Conservation (phyloP, 768 basidiomycete genomes). For the Hortiboletus flavorubellus region DNA sequence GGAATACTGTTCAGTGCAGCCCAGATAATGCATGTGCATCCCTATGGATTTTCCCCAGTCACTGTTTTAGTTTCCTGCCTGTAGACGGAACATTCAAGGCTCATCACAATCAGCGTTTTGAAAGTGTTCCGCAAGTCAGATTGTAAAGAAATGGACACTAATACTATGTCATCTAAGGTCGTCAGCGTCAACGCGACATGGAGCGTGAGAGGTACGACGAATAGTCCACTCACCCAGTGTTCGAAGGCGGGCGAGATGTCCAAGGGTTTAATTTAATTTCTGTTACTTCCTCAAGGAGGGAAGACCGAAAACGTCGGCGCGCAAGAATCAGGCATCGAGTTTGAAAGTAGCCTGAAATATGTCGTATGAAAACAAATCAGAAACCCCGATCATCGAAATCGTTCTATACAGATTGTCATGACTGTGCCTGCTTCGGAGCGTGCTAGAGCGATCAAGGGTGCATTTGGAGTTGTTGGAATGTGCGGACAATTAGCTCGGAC, state of each 20-base stretch:
- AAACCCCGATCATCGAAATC: neutral
- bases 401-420: neutral
- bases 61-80: neutral
- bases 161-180: neutral
- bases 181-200: neutral
- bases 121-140: neutral
- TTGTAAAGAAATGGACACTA: neutral
- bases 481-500: neutral
- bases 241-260: neutral
- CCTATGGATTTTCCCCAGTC: constrained; percentile 11
- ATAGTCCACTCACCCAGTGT: neutral
- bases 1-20: constrained; percentile 12
- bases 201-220: neutral
- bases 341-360: neutral
- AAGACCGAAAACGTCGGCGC: neutral
- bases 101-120: neutral
- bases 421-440: neutral
- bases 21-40: constrained; percentile 21
- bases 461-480: neutral
- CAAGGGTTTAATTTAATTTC: neutral
- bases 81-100: neutral
- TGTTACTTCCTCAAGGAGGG: neutral
- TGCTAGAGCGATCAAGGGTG: neutral
- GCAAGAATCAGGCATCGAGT: neutral
- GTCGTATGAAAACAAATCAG: neutral